phyloP scores from a whole-genome alignment of 345 rosid genomes.

The Combretum micranthum region DNA sequence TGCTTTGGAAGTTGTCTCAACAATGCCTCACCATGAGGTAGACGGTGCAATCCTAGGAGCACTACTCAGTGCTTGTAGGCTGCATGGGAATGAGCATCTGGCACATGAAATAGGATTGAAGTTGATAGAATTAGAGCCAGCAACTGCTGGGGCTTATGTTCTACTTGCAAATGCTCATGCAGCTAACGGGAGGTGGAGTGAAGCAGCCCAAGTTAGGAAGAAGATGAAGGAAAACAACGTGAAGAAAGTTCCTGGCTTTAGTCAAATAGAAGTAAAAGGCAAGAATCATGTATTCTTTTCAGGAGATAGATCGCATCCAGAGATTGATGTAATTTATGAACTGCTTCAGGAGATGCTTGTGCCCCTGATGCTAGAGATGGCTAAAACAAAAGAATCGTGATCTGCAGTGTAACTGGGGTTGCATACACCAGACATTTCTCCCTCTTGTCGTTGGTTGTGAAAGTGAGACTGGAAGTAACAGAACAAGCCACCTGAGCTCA shows the following conservation, averaged over 20 bases:
- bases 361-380: conserved; percentile 17
- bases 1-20: conserved; percentile 21
- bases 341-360: conserved; percentile 18
- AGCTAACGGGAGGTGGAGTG: conserved; percentile 27
- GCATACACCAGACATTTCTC: no score
- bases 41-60: conserved; percentile 36
- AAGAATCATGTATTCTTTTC: conserved; percentile 25
- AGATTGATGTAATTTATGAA: conserved; percentile 19
- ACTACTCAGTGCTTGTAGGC: conserved; percentile 27
- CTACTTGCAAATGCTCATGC: conserved; percentile 30
- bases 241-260: conserved; percentile 33
- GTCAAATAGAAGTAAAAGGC: conserved; percentile 31
- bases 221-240: conserved; percentile 30
- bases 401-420: not conserved
- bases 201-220: conserved; percentile 32
- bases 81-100: conserved; percentile 21
- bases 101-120: conserved; percentile 17
- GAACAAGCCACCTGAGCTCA: no score
- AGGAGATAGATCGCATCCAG: conserved; percentile 34
- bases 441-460: no score
- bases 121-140: conserved; percentile 28
- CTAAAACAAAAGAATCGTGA: conserved; percentile 4
- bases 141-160: conserved; percentile 19
- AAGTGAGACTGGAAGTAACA: no score
- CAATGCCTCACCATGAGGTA: conserved; percentile 21